Conservation (phyloP, 352 stramenopile species). For the Phytophthora parvispora region DNA sequence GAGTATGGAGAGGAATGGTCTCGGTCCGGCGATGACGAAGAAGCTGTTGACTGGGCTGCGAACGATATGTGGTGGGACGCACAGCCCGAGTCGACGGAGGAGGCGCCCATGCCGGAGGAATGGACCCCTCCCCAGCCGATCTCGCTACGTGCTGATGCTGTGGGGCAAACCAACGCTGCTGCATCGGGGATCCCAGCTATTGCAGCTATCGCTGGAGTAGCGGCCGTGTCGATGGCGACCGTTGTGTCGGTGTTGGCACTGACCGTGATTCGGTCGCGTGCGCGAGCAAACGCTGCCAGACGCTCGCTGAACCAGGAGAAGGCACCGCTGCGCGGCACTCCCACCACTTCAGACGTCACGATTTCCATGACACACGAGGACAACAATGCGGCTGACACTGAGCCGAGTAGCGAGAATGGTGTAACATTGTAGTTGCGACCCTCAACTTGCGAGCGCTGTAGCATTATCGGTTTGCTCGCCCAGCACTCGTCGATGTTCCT, state of each 20-base stretch:
- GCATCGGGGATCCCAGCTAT: not conserved
- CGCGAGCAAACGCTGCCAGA: slow-evolving; percentile 2
- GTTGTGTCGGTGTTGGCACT: slow-evolving; percentile 6
- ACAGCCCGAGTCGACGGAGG: not conserved
- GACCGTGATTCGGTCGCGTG: not conserved
- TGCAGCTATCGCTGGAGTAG: slow-evolving; percentile 5
- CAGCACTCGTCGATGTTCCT: not conserved
- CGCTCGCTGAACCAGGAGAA: slow-evolving; percentile 3
- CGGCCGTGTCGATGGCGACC: not conserved
- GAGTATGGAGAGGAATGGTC: not conserved
- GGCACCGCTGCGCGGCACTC: slow-evolving; percentile 12
- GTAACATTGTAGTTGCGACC: slow-evolving; percentile 20
- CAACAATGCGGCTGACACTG: slow-evolving; percentile 6
- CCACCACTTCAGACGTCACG: slow-evolving; percentile 16
- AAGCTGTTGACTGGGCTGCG: not conserved
- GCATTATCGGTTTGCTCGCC: not conserved
- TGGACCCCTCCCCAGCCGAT: not conserved
- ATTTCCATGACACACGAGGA: slow-evolving; percentile 21
- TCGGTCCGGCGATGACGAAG: not conserved
- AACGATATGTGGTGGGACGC: not conserved
- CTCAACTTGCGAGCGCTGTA: not conserved
- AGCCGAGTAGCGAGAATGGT: slow-evolving; percentile 10
- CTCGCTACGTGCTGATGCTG: not conserved
- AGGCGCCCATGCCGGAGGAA: not conserved
- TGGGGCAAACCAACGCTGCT: not conserved